Evolutionary conservation across 179 eudicot species (phyloP).

Genomic region (Patellifolia procumbens): DNA sequence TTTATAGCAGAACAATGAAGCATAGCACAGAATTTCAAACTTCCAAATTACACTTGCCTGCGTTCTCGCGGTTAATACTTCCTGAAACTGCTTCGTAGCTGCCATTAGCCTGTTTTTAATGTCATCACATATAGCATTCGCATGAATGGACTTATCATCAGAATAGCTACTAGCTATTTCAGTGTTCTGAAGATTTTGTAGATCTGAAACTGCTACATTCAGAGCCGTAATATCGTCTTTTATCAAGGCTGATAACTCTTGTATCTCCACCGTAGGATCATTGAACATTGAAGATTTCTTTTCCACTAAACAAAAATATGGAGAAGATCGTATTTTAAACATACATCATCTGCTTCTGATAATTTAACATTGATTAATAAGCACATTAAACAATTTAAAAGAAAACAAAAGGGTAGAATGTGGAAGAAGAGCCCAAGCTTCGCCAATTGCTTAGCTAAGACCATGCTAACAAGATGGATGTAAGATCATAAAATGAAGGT

Average conservation of each 20-base stretch:
- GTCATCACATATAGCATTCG: conserved; percentile 79
- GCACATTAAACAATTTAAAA: not conserved
- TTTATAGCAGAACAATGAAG: conserved; percentile 1
- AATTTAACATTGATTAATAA: not conserved
- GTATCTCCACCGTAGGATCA: conserved; percentile 82
- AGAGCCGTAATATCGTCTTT: conserved; percentile 72
- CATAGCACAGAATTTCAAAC: not conserved
- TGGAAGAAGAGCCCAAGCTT: not conserved
- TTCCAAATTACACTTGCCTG: conserved; percentile 43
- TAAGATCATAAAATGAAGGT: not conserved
- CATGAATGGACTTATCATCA: conserved; percentile 63
- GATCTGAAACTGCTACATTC: conserved; percentile 68
- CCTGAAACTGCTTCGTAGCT: conserved; percentile 78
- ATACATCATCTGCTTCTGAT: not conserved
- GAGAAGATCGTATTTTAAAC: not conserved
- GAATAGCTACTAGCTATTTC: conserved; percentile 63
- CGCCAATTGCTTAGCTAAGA: not conserved
- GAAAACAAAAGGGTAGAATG: too few species aligned
- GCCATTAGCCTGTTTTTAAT: conserved; percentile 79
- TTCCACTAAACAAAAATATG: conserved; percentile 49
- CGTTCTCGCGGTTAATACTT: conserved; percentile 79
- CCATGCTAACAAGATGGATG: not conserved
- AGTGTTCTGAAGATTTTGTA: conserved; percentile 65
- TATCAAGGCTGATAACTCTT: conserved; percentile 67
- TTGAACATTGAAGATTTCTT: conserved; percentile 82